Conservation (phyloP, 2,329 filamentous ascomycete genomes). For the Alternaria metachromatica region DNA sequence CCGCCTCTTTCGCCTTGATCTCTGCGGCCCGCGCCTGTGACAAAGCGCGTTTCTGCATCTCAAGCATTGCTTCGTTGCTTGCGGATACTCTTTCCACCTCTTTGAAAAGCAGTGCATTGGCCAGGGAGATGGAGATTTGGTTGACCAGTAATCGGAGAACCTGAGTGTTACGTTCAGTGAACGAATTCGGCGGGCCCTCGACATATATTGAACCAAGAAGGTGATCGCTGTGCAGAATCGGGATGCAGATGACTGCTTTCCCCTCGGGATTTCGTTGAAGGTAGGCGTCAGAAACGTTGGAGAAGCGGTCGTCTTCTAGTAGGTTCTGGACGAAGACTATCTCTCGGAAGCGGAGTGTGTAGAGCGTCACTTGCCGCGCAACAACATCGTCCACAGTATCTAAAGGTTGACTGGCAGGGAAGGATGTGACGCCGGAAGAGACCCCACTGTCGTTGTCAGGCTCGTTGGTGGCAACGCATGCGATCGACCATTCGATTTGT, state of each 20-base stretch:
- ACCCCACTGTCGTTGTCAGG: conserved; percentile 28
- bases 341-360: conserved; percentile 78
- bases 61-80: conserved; percentile 79
- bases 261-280: conserved; percentile 71
- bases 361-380: conserved; percentile 78
- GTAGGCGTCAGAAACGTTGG: conserved; percentile 75
- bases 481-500: conserved; percentile 71
- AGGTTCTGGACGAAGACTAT: conserved; percentile 76
- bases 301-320: conserved; percentile 77
- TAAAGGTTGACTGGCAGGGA: conserved; percentile 69
- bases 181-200: conserved; percentile 77
- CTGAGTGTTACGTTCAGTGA: conserved; percentile 70
- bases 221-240: conserved; percentile 75
- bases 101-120: conserved; percentile 69
- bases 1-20: conserved; percentile 76
- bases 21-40: conserved; percentile 75
- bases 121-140: conserved; percentile 72
- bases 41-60: conserved; percentile 75
- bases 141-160: conserved; percentile 73
- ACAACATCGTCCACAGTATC: conserved; percentile 69
- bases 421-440: conserved; percentile 64
- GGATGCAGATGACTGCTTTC: conserved; percentile 79
- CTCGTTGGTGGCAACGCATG: conserved; percentile 75
- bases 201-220: conserved; percentile 78
- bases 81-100: conserved; percentile 78